Percentiles rank a stretch among this genome's conserved stretches.
Evolutionary conservation across 129 eudicot species (phyloP).

Genomic region (Chrysanthemum seticuspe): DNA sequence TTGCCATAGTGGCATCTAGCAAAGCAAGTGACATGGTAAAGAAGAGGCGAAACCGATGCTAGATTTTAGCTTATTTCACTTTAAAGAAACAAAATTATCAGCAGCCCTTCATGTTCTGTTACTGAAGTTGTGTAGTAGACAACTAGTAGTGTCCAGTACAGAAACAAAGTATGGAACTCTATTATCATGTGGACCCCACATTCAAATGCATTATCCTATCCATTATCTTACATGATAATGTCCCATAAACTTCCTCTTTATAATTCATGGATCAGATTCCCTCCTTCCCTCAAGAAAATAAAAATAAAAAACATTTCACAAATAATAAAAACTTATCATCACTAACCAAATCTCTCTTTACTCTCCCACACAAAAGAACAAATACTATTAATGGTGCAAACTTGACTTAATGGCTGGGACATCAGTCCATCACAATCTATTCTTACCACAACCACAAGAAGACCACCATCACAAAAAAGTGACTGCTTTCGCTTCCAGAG

Average conservation of each 20-base stretch:
- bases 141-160: neutral
- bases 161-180: slow-evolving; percentile 1
- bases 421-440: slow-evolving; percentile 62
- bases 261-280: slow-evolving; percentile 51
- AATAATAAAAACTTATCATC: neutral
- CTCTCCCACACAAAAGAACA: slow-evolving; percentile 1
- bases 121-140: neutral
- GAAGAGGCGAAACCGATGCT: no score
- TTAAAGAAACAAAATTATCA: neutral
- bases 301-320: neutral
- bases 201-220: slow-evolving; percentile 56
- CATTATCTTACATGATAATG: slow-evolving; percentile 35
- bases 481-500: slow-evolving; percentile 40
- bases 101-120: no score
- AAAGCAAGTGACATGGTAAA: no score
- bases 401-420: slow-evolving; percentile 51
- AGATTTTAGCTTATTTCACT: no score
- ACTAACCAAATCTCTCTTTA: neutral
- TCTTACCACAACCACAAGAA: slow-evolving; percentile 41
- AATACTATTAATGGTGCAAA: slow-evolving; percentile 16
- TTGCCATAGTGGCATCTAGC: no score
- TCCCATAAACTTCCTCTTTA: slow-evolving; percentile 25
- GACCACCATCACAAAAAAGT: slow-evolving; percentile 43
- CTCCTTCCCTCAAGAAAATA: neutral
- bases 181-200: slow-evolving; percentile 31